These are phyloP conservation scores for Globisporangium paroecandrum DNA, from an alignment of 352 stramenopile genomes.

Conservation along the genomic window DNA sequence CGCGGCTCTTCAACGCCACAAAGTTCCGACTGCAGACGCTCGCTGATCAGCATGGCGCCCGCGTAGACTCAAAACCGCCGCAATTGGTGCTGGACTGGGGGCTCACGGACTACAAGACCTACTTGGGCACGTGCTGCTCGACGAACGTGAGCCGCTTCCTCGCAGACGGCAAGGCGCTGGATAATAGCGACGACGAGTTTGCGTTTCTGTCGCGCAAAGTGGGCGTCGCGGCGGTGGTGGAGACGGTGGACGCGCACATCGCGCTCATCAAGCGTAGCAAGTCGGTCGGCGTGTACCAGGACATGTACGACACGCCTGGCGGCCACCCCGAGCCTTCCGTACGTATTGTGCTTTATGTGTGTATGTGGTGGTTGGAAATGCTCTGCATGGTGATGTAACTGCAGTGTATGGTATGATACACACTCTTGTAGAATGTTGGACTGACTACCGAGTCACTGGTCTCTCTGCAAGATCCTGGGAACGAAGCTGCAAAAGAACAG, in stretches of 20 bases:
- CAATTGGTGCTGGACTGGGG: conserved; percentile 36
- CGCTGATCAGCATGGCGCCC: conserved; percentile 5
- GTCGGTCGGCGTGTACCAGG: conserved; percentile 65
- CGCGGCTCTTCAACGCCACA: conserved; percentile 67
- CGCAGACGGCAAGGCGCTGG: conserved; percentile 23
- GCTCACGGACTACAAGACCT: conserved; percentile 73
- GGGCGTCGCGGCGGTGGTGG: conserved; percentile 64
- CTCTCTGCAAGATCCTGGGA: conserved; percentile 16
- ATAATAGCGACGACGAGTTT: conserved; percentile 22
- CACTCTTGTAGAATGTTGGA: conserved; percentile 22
- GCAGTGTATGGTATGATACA: not conserved
- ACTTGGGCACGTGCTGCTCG: conserved; percentile 72
- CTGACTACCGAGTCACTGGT: conserved; percentile 30
- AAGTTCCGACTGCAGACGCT: conserved; percentile 56
- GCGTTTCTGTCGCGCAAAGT: conserved; percentile 78
- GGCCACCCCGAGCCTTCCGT: conserved; percentile 72
- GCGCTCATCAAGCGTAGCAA: conserved; percentile 68
- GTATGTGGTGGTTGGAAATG: not conserved
- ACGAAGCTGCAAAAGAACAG: conserved; percentile 7
- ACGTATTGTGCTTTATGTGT: not conserved
- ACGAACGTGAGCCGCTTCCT: conserved; percentile 32
- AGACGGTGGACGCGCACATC: conserved; percentile 58
- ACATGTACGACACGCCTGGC: conserved; percentile 73
- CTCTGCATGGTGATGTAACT: not conserved
- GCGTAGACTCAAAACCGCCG: not conserved